Evolutionary conservation across 1,284 basidiomycete species (phyloP), one percentile per base, ranked within the genome.

Genomic region (Porphyrellus sp.): DNA sequence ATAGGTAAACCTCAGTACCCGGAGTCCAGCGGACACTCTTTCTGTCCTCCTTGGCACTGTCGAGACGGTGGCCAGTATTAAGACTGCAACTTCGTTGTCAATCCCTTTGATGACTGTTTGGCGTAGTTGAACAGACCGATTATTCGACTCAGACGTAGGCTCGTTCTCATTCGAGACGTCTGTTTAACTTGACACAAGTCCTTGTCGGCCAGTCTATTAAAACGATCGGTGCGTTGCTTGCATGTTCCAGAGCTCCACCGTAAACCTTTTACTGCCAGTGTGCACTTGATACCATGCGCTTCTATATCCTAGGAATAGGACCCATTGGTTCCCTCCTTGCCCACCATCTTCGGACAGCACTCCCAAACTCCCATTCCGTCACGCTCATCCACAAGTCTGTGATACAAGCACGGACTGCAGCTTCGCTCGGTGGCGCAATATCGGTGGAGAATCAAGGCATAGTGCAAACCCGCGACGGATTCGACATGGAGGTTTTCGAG

Each of bases 281-380:
- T 3, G 33, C 24, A 25, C 40, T 21, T 16, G 9, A 23, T 28
- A 41, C 34, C 57, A 90, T 91, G 88, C 83, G 78, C 60, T 79
- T 87, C 65, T 85, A 89, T 74, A 68, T 89, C 59, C 77, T 89
- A 56, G 87, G 91, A 62, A 71, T 91, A 56, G 91, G 91, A 50
- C 78, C 91, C 46, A 80, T 95, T 59, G 93, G 93, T 54, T 82
- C 83, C 25, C 82, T 96, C 55, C 60, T 96, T 58, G 81, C 92
- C 13, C 82, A 89, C 65, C 81, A 94, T 68, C 79, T 95, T 43
- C 83, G 89, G 34, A 75, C 77, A 39, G 70, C 75, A 54, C 74
- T 88, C 33, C 77, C 77, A 25, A 67, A 64, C n/a, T 64, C 68
- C 37, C 79, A 81, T 60, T 69, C 79, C 37, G 76, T 95, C 64